These are phyloP conservation scores for Candida boleticola DNA, from an alignment of 805 yeast genomes.

Conservation along the genomic window DNA sequence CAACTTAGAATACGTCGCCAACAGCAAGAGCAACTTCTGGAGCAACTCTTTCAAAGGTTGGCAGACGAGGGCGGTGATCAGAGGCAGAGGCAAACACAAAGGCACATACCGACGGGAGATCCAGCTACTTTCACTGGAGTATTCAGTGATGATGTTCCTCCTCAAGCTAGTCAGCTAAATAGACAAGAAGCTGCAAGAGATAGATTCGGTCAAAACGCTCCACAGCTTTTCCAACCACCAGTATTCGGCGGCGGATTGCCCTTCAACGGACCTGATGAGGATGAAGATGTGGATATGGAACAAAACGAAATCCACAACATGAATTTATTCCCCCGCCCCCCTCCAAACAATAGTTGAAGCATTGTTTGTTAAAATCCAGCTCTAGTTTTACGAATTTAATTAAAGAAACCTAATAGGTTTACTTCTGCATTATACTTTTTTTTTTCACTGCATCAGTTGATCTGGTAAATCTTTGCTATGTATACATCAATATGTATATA, in stretches of 20 bases:
- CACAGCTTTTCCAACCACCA: slow-evolving; percentile 41
- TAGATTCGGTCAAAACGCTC: slow-evolving; percentile 32
- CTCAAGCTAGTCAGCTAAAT: background rate
- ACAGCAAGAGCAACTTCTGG: slow-evolving; percentile 6
- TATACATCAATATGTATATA: background rate
- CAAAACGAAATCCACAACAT: slow-evolving; percentile 10
- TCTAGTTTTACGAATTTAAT: too few species aligned
- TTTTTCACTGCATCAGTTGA: background rate
- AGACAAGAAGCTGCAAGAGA: slow-evolving; percentile 4
- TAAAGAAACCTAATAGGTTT: too few species aligned
- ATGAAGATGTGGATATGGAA: slow-evolving; percentile 36
- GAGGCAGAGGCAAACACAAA: slow-evolving; percentile 8
- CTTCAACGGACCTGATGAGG: slow-evolving; percentile 22
- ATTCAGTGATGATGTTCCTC: background rate
- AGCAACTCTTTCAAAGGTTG: slow-evolving; percentile 3
- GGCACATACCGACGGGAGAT: slow-evolving; percentile 6
- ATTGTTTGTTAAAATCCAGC: too few species aligned
- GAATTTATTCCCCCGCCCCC: slow-evolving; percentile 21
- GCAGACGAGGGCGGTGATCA: slow-evolving; percentile 6
- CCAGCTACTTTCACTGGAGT: slow-evolving; percentile 3
- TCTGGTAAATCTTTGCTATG: background rate
- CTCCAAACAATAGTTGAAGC: slow-evolving; percentile 3
- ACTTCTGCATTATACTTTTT: too few species aligned
- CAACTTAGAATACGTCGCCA: slow-evolving; percentile 16
- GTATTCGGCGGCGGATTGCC: slow-evolving; percentile 31